A percentile compares a stretch with the other conserved stretches of the same genome.
These are phyloP conservation scores for Polyplosphaeria fusca DNA, from an alignment of 495 filamentous ascomycete species.

Conservation along the genomic window DNA sequence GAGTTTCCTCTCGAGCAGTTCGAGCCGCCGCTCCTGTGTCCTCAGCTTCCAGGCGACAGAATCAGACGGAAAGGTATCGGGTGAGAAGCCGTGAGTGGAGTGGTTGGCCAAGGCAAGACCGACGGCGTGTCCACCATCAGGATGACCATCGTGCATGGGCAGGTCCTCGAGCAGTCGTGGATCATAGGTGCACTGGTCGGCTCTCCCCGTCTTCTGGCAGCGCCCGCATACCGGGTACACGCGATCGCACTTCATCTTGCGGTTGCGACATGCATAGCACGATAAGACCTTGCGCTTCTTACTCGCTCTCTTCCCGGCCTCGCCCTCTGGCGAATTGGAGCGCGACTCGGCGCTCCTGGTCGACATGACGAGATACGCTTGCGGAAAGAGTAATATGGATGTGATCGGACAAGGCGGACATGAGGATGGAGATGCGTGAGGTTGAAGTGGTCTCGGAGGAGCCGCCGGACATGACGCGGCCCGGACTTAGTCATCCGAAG, in stretches of 20 bases:
- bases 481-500: neutral
- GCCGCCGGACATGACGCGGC: neutral
- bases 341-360: slow-evolving; percentile 25
- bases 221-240: slow-evolving; percentile 30
- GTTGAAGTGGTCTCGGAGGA: neutral
- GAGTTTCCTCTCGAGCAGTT: slow-evolving; percentile 22
- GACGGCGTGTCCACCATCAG: neutral
- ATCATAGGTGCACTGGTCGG: slow-evolving; percentile 28
- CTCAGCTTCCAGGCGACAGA: slow-evolving; percentile 22
- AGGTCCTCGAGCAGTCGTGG: slow-evolving; percentile 23
- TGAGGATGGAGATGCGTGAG: slow-evolving; percentile 18
- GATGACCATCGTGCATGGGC: neutral
- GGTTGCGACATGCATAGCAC: slow-evolving; percentile 32
- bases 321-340: slow-evolving; percentile 23
- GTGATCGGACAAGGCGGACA: slow-evolving; percentile 30
- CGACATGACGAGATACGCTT: slow-evolving; percentile 16
- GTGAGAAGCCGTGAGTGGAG: neutral
- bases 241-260: slow-evolving; percentile 36
- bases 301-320: slow-evolving; percentile 15
- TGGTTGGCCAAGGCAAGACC: neutral
- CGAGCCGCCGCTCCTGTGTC: slow-evolving; percentile 26
- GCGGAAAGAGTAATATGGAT: neutral
- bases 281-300: slow-evolving; percentile 36
- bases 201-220: slow-evolving; percentile 27
- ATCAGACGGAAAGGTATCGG: slow-evolving; percentile 4